Percentiles rank a stretch among this genome's conserved stretches.
Evolutionary conservation across 495 filamentous ascomycete genomes (phyloP).

Genomic region (Neurospora tetraspora): DNA sequence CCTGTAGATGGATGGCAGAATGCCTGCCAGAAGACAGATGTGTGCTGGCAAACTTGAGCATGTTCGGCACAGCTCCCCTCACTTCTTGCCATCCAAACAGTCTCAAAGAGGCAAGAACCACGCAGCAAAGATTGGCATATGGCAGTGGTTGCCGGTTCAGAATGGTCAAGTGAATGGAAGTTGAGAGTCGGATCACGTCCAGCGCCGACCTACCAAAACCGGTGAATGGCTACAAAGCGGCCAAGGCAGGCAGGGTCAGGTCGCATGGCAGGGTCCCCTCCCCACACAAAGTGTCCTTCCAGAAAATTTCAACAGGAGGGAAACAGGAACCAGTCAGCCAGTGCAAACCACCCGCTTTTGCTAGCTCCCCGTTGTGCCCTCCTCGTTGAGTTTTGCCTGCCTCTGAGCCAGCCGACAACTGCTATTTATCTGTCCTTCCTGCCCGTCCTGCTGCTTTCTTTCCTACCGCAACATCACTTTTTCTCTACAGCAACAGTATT

Average conservation of each 20-base stretch:
- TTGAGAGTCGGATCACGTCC: background rate
- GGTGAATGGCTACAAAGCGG: background rate
- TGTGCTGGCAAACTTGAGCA: background rate
- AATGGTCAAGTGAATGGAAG: background rate
- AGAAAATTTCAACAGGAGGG: constrained; percentile 23
- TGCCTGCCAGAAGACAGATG: background rate
- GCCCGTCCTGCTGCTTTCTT: background rate
- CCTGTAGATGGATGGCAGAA: background rate
- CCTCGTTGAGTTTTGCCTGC: background rate
- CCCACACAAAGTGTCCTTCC: constrained; percentile 18
- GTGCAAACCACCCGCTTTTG: background rate
- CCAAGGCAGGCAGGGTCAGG: background rate
- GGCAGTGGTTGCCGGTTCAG: background rate
- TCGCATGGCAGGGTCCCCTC: constrained; percentile 10
- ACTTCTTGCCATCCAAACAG: background rate
- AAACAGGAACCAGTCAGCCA: background rate
- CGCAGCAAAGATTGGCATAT: background rate
- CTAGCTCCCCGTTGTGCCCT: background rate
- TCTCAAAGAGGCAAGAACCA: background rate
- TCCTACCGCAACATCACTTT: background rate
- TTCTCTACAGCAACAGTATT: background rate
- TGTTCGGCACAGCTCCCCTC: background rate
- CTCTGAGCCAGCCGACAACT: background rate
- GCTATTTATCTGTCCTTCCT: background rate
- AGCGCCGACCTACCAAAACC: background rate